Percentiles rank a stretch among this genome's conserved stretches.
Evolutionary conservation across 805 yeast genomes (phyloP).

Genomic region (Yarrowia sp.): DNA sequence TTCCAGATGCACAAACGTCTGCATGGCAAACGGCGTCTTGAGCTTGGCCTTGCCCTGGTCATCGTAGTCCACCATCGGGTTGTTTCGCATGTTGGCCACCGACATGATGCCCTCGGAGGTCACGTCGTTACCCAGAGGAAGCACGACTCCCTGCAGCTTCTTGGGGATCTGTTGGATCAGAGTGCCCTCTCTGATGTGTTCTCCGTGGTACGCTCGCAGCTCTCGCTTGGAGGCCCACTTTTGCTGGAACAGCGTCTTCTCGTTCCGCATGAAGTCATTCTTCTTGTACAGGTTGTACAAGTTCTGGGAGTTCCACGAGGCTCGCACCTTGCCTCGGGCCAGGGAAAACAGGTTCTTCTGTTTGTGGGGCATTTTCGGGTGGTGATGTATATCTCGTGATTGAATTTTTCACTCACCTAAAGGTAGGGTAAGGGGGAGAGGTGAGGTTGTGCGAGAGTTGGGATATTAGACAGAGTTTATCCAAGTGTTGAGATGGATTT

Average conservation of each 20-base stretch:
- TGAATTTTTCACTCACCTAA: conserved; percentile 23
- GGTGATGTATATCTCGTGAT: conserved; percentile 5
- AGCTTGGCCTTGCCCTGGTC: conserved; percentile 42
- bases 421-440: conserved; percentile 4
- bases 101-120: conserved; percentile 1
- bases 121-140: conserved; percentile 26
- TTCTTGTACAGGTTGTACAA: conserved; percentile 64
- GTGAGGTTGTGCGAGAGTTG: not conserved
- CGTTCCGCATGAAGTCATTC: not conserved
- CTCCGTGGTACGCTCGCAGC: conserved; percentile 95
- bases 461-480: not conserved
- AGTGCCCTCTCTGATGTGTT: conserved; percentile 82
- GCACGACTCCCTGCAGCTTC: conserved; percentile 79
- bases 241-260: conserved; percentile 77
- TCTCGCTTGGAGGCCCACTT: conserved; percentile 92
- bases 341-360: conserved; percentile 49
- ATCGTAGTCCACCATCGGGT: conserved; percentile 55
- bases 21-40: conserved; percentile 81
- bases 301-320: conserved; percentile 91
- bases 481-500: not conserved
- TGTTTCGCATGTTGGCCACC: too few species aligned
- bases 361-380: conserved; percentile 46
- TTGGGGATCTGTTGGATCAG: conserved; percentile 74
- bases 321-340: conserved; percentile 60
- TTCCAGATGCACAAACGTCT: conserved; percentile 87